Percentiles rank a stretch among this genome's conserved stretches.
Evolutionary conservation across 1,139 yeast species (phyloP).

Genomic region (Kurtzmaniella quercitrusa): DNA sequence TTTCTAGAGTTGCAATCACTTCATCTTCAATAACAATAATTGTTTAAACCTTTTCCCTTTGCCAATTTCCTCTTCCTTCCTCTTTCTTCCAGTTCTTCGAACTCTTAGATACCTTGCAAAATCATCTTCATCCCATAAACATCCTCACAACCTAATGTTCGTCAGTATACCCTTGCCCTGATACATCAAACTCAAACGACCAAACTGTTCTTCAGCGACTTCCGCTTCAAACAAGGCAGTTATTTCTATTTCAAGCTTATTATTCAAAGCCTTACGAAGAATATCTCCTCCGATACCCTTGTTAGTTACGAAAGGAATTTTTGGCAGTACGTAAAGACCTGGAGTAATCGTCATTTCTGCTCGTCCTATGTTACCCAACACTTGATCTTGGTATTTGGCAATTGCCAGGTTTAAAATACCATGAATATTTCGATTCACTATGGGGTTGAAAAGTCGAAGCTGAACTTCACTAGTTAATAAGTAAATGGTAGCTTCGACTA

Average conservation of each 20-base stretch:
- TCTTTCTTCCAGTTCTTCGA: neutral
- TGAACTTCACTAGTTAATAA: slow-evolving; percentile 50
- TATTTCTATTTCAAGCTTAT: slow-evolving; percentile 45
- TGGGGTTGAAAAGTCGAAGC: slow-evolving; percentile 49
- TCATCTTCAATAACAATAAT: no score
- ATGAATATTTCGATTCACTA: slow-evolving; percentile 37
- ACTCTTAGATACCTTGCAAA: no score
- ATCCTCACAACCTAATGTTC: slow-evolving; percentile 30
- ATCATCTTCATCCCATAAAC: no score
- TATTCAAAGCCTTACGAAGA: slow-evolving; percentile 45
- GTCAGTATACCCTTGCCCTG: slow-evolving; percentile 40
- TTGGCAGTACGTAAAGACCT: slow-evolving; percentile 46
- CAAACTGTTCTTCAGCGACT: slow-evolving; percentile 24
- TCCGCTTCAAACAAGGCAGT: slow-evolving; percentile 35
- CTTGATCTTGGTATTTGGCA: slow-evolving; percentile 43
- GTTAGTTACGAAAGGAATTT: slow-evolving; percentile 45
- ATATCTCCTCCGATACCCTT: slow-evolving; percentile 48
- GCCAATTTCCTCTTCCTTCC: neutral
- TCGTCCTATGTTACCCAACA: slow-evolving; percentile 41
- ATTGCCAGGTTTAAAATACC: slow-evolving; percentile 39
- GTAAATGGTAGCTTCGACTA: slow-evolving; percentile 48
- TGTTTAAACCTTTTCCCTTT: no score
- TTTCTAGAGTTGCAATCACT: no score
- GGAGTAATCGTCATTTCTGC: slow-evolving; percentile 39
- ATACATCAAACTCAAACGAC: slow-evolving; percentile 34